A percentile compares a stretch with the other conserved stretches of the same genome.
Evolutionary conservation across 2,329 filamentous ascomycete species (phyloP).

Genomic region (Lasiodiplodia gonubiensis): DNA sequence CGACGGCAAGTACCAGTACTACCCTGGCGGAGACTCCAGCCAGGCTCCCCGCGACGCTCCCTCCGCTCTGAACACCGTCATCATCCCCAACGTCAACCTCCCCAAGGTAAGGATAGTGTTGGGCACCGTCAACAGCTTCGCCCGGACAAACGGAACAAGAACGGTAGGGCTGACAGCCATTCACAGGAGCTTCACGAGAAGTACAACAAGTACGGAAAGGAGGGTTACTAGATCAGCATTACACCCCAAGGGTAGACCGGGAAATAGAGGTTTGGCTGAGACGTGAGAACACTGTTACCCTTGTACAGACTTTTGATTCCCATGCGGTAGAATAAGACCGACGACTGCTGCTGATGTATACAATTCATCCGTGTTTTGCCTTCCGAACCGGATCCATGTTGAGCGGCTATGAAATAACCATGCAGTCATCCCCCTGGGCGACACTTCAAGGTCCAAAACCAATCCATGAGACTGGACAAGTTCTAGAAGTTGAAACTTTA

Average conservation of each 20-base stretch:
- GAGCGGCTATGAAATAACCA: not conserved
- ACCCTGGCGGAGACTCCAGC: constrained; percentile 80
- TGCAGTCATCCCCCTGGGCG: not conserved
- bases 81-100: constrained; percentile 90
- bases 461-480: too few species aligned
- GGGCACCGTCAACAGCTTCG: not conserved
- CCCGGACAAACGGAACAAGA: constrained; percentile 1
- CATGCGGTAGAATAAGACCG: constrained; percentile 27
- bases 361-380: not conserved
- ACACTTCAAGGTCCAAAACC: not conserved
- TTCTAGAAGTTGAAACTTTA: not conserved
- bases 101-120: constrained; percentile 63
- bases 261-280: constrained; percentile 20
- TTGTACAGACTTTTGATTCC: constrained; percentile 29
- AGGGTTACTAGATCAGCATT: constrained; percentile 67
- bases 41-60: constrained; percentile 84
- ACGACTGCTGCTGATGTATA: not conserved
- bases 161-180: not conserved
- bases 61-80: constrained; percentile 91
- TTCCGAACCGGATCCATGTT: not conserved
- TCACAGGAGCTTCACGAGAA: constrained; percentile 84
- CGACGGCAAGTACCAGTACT: constrained; percentile 66
- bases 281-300: not conserved
- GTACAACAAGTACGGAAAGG: constrained; percentile 99
- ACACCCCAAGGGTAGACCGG: not conserved